Percentiles rank a stretch among this genome's conserved stretches.
Evolutionary conservation across 1,139 yeast species (phyloP).

Genomic region (Barnettozyma hawaiiensis): DNA sequence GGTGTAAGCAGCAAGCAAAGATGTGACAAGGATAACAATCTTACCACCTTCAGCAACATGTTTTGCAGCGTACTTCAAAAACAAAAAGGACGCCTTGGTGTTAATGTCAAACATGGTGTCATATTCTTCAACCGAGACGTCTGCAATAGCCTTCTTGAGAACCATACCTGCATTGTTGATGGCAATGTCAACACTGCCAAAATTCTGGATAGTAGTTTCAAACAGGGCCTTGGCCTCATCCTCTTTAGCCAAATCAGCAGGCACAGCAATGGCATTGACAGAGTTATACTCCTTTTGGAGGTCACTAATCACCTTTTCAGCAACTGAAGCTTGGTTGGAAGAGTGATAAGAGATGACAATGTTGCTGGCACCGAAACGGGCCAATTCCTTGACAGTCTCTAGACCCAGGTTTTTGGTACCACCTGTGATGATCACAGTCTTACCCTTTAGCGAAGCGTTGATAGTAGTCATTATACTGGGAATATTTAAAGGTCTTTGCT

Average conservation of each 20-base stretch:
- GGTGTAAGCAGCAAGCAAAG: conserved; percentile 61
- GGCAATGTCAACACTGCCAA: conserved; percentile 54
- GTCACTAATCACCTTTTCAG: conserved; percentile 38
- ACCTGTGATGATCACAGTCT: conserved; percentile 55
- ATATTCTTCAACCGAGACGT: conserved; percentile 47
- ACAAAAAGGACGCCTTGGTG: conserved; percentile 56
- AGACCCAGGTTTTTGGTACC: conserved; percentile 65
- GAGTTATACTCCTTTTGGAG: conserved; percentile 33
- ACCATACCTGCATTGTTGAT: conserved; percentile 64
- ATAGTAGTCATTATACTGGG: neutral
- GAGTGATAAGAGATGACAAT: conserved; percentile 55
- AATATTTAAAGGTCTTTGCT: too few relatives aligned
- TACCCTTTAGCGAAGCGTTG: conserved; percentile 34
- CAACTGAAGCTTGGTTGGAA: conserved; percentile 33
- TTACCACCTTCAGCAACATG: conserved; percentile 47
- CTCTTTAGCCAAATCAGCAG: conserved; percentile 43
- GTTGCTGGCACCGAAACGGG: conserved; percentile 50
- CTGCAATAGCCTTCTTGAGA: conserved; percentile 51
- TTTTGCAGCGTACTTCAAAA: conserved; percentile 52
- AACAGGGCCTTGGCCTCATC: conserved; percentile 41
- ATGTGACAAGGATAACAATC: conserved; percentile 54
- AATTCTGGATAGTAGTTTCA: conserved; percentile 36
- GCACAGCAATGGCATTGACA: conserved; percentile 40
- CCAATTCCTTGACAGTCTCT: conserved; percentile 51
- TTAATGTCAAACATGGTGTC: conserved; percentile 49